A percentile compares a stretch with the other conserved stretches of the same genome.
These are phyloP conservation scores for Amanita pseudoporphyria DNA, from an alignment of 768 basidiomycete genomes.

Conservation along the genomic window DNA sequence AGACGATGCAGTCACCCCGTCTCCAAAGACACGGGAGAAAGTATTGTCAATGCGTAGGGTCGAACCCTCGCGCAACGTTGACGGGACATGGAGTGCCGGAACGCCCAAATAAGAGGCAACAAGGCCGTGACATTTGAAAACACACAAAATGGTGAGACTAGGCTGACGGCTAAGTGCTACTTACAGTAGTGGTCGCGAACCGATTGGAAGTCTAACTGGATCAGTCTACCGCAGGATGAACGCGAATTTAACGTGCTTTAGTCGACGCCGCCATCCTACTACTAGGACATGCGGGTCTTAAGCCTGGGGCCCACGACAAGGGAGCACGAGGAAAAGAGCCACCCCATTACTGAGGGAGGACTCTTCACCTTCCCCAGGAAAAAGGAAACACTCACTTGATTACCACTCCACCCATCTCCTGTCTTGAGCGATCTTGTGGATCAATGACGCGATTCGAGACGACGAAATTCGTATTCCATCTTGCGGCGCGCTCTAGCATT, in stretches of 20 bases:
- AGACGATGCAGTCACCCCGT: no score
- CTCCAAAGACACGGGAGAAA: no score
- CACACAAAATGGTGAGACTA: no score
- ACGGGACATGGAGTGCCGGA: no score
- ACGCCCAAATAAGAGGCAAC: no score
- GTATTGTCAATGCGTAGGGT: no score
- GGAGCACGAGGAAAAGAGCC: slow-evolving; percentile 4
- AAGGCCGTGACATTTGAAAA: no score
- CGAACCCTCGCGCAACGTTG: no score
- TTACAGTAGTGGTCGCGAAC: no score
- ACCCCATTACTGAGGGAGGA: background rate
- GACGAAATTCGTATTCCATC: background rate
- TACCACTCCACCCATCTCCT: background rate
- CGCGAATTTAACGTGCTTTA: slow-evolving; percentile 1
- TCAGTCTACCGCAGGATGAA: no score
- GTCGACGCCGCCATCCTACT: background rate
- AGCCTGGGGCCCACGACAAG: slow-evolving; percentile 2
- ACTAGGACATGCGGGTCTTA: background rate
- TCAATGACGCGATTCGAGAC: background rate
- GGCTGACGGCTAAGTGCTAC: no score
- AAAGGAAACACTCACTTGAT: background rate
- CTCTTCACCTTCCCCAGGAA: slow-evolving; percentile 3
- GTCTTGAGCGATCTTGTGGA: background rate
- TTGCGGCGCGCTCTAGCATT: background rate
- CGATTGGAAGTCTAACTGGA: no score